Conservation (phyloP, 106 monocot genomes). For the Apostasia shenzhenica region DNA sequence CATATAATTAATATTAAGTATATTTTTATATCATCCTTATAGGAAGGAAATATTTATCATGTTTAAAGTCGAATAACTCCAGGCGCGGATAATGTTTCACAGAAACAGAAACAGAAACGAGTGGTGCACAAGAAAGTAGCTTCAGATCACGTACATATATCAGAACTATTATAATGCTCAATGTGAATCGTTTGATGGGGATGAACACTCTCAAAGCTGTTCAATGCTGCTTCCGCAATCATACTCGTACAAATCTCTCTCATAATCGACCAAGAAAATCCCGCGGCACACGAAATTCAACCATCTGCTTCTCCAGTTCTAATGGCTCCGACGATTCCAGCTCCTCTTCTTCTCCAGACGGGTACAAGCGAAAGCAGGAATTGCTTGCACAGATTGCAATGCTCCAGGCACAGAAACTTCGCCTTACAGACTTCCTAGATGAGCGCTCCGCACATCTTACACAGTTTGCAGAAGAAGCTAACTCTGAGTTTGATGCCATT, state of each 20-base stretch:
- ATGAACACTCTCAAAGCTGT: slow-evolving; percentile 63
- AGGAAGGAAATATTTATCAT: no score
- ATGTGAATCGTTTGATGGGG: not conserved
- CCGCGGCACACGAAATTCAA: slow-evolving; percentile 17
- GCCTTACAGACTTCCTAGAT: slow-evolving; percentile 71
- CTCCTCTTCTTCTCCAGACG: slow-evolving; percentile 28
- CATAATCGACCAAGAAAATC: not conserved
- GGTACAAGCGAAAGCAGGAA: slow-evolving; percentile 75
- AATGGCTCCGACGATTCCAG: slow-evolving; percentile 13
- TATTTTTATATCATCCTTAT: no score
- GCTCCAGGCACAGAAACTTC: slow-evolving; percentile 84
- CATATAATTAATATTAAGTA: no score
- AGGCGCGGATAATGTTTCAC: no score
- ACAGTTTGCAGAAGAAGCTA: slow-evolving; percentile 74
- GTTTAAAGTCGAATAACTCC: no score
- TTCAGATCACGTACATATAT: no score
- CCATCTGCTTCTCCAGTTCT: slow-evolving; percentile 32
- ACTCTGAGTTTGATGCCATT: slow-evolving; percentile 63
- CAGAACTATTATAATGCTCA: no score
- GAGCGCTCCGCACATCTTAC: slow-evolving; percentile 62
- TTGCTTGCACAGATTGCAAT: slow-evolving; percentile 68
- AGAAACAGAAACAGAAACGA: no score
- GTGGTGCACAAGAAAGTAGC: no score
- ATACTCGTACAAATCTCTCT: slow-evolving; percentile 8
- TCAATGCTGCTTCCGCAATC: slow-evolving; percentile 16